Base-by-base conservation (phyloP, 768 basidiomycete species). In the Antrodiella citrinella region DNA sequence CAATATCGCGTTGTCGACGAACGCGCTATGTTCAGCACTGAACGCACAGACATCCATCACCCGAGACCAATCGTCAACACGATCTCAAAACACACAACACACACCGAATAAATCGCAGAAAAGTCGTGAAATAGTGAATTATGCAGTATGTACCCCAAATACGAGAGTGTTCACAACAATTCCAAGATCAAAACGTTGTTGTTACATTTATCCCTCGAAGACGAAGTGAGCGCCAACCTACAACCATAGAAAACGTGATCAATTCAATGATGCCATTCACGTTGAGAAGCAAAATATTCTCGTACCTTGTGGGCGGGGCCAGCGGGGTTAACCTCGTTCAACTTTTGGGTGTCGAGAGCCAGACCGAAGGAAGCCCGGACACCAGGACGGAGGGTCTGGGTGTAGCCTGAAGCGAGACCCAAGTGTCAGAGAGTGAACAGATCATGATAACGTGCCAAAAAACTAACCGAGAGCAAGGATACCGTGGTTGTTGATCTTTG, bases 401-500 rank as follows among this genome's bases (percentile, higher is more conserved):
- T 95, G 74, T 92, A 93, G 58, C 86, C 85, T 86, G 54, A 10
- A 20, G 53, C 12, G 57, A 39, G 39, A n/a, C n/a, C n/a, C n/a
- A n/a, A n/a, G n/a, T n/a, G n/a, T n/a, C n/a, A n/a, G n/a, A n/a
- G n/a, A n/a, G n/a, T n/a, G 40, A 7, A 20, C 25, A 20, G 38
- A 25, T 30, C 64, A 38, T 61, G 54, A 10, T 23, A 51, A 44
- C n/a, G n/a, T n/a, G n/a, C n/a, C n/a, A 24, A 9, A 3, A 4
- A 4, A 63, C 69, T 54, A 65, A 90, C 81, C 85, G 57, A 95
- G 82, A 61, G 81, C 86, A 58, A 96, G 78, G 64, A 94, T 78
- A 76, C 94, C 94, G 51, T 82, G 67, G 73, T 94, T 95, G 82
- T 97, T 97, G 75, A 98, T 94, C 80, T 97, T 97, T 59, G 93